These are phyloP conservation scores for Linnemannia exigua DNA, from an alignment of 192 early-diverging fungal genomes.

Conservation along the genomic window DNA sequence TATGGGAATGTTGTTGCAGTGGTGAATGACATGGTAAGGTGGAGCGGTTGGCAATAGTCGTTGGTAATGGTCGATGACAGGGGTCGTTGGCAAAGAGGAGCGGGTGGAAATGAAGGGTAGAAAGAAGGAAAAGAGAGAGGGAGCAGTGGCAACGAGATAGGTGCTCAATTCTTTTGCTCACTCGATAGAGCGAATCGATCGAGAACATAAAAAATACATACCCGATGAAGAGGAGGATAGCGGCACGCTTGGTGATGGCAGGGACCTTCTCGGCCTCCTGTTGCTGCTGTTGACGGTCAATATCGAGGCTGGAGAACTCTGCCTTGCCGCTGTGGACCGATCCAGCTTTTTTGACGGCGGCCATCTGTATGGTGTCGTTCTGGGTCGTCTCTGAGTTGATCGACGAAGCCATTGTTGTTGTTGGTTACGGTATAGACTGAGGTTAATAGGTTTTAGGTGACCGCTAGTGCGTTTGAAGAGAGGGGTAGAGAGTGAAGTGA, in stretches of 20 bases:
- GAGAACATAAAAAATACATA: background rate
- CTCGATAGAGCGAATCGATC: background rate
- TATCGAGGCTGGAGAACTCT: slow-evolving; percentile 18
- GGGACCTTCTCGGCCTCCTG: background rate
- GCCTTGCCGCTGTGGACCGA: slow-evolving; percentile 1
- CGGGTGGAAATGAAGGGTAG: background rate
- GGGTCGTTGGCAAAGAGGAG: background rate
- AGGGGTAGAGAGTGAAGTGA: background rate
- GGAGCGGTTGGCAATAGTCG: background rate
- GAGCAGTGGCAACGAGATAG: background rate
- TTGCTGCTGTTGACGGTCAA: slow-evolving; percentile 13
- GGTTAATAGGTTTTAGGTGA: background rate
- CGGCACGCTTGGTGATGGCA: slow-evolving; percentile 20
- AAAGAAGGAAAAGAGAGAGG: background rate
- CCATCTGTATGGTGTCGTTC: slow-evolving; percentile 1
- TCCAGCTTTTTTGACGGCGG: background rate
- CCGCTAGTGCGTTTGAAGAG: background rate
- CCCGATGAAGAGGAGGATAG: slow-evolving; percentile 45
- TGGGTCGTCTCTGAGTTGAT: slow-evolving; percentile 31
- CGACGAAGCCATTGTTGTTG: slow-evolving; percentile 28
- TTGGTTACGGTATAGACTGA: background rate
- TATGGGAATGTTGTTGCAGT: background rate
- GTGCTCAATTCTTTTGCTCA: background rate
- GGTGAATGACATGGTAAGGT: background rate
- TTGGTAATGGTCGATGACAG: background rate